Evolutionary conservation across 2,329 filamentous ascomycete genomes (phyloP).

Genomic region (Coniochaeta sp.): DNA sequence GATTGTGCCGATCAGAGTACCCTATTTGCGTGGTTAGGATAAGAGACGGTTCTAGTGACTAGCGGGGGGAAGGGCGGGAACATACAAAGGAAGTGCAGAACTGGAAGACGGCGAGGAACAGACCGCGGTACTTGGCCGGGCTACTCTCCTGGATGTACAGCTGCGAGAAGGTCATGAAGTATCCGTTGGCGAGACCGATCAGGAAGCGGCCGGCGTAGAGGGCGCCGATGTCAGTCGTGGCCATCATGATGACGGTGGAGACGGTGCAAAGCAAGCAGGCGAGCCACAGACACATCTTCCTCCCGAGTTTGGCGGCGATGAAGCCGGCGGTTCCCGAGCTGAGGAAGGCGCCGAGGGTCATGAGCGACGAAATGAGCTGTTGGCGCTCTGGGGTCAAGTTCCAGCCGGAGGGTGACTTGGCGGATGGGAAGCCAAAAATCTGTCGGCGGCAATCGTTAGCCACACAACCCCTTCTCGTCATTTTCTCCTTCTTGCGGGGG

Average conservation of each 20-base stretch:
- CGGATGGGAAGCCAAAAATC: constrained; percentile 19
- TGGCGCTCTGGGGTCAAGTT: constrained; percentile 28
- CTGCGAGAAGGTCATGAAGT: constrained; percentile 39
- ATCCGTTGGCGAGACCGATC: constrained; percentile 44
- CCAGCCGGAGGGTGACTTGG: constrained; percentile 26
- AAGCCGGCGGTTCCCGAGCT: constrained; percentile 27
- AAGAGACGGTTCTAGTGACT: constrained; percentile 16
- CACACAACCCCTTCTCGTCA: too few species aligned
- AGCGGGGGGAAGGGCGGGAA: constrained; percentile 24
- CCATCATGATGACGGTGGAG: constrained; percentile 48
- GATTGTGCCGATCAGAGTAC: constrained; percentile 34
- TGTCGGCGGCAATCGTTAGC: constrained; percentile 5
- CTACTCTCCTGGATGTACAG: constrained; percentile 14
- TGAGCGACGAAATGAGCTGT: constrained; percentile 31
- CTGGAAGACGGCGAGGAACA: constrained; percentile 23
- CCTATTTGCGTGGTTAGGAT: constrained; percentile 17
- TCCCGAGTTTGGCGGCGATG: constrained; percentile 23
- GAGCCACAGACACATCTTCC: constrained; percentile 28
- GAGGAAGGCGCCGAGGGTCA: constrained; percentile 30
- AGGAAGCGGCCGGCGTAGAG: constrained; percentile 43
- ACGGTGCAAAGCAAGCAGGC: constrained; percentile 37
- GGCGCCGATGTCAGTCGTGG: constrained; percentile 37
- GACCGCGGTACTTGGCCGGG: constrained; percentile 13
- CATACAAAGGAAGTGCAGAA: constrained; percentile 13
- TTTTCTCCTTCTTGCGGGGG: too few species aligned